Evolutionary conservation across 2,329 filamentous ascomycete genomes (phyloP).

Genomic region (Exophiala sp.): DNA sequence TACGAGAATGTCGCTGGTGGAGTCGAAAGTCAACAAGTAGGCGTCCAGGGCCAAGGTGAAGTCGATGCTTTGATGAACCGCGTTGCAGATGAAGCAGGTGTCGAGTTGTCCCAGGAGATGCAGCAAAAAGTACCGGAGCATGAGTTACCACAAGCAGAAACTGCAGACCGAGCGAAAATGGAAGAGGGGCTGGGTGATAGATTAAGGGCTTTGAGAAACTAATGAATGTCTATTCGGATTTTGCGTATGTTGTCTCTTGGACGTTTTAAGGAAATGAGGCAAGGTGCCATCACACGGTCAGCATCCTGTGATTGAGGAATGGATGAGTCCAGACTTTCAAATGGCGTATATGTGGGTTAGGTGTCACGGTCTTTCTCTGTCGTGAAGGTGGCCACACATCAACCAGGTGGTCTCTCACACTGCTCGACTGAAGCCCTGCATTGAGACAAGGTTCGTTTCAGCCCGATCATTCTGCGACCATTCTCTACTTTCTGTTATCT

Average conservation of each 20-base stretch:
- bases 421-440: too few relatives aligned
- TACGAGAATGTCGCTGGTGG: slow-evolving; percentile 77
- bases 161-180: slow-evolving; percentile 29
- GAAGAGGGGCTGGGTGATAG: slow-evolving; percentile 34
- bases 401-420: too few relatives aligned
- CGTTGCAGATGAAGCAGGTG: slow-evolving; percentile 81
- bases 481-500: too few relatives aligned
- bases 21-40: slow-evolving; percentile 31
- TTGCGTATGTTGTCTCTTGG: not conserved
- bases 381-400: too few relatives aligned
- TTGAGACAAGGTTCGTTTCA: too few relatives aligned
- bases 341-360: too few relatives aligned
- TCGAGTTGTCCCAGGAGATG: slow-evolving; percentile 77
- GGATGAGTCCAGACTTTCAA: too few relatives aligned
- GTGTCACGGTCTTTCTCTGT: too few relatives aligned
- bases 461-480: too few relatives aligned
- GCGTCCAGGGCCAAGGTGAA: slow-evolving; percentile 68
- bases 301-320: too few relatives aligned
- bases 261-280: not conserved
- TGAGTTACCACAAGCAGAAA: slow-evolving; percentile 18
- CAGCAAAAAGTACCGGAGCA: slow-evolving; percentile 25
- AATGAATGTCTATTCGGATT: not conserved
- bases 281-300: too few relatives aligned
- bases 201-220: slow-evolving; percentile 34
- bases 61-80: slow-evolving; percentile 82